A percentile compares a stretch with the other conserved stretches of the same genome.
phyloP scores from a whole-genome alignment of 2,329 filamentous ascomycete species.

The Talaromyces sp. region DNA sequence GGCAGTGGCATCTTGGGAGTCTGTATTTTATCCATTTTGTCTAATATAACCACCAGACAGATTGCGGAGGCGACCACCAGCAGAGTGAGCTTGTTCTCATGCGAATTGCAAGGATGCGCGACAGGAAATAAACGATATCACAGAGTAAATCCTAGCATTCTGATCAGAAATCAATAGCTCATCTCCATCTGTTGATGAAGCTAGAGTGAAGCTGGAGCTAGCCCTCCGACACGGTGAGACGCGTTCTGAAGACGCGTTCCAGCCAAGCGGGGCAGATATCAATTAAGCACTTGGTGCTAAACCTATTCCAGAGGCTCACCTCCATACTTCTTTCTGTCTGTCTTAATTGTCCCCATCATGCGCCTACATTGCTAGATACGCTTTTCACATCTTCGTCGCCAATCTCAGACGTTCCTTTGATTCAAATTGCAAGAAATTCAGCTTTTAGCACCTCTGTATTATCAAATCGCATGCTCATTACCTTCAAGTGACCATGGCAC shows the following conservation, averaged over 20 bases:
- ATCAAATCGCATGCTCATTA: background rate
- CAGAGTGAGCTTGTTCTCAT: background rate
- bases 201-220: background rate
- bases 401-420: background rate
- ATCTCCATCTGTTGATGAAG: background rate
- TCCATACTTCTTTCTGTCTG: background rate
- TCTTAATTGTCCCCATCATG: background rate
- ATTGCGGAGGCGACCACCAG: conserved; percentile 6
- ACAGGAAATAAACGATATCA: background rate
- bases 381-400: background rate
- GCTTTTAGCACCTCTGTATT: no score
- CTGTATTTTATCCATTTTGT: conserved; percentile 26
- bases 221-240: conserved; percentile 2
- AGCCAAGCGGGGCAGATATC: background rate
- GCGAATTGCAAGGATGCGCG: background rate
- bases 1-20: conserved; percentile 21
- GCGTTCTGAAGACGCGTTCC: background rate
- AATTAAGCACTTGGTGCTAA: conserved; percentile 8
- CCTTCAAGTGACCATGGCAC: conserved; percentile 12
- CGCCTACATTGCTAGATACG: background rate
- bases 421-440: background rate
- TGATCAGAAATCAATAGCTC: background rate
- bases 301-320: background rate
- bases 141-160: background rate
- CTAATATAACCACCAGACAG: background rate